A percentile compares a stretch with the other conserved stretches of the same genome.
Evolutionary conservation across 1,139 yeast species (phyloP).

Genomic region (Pneumocystis oryctolagi): DNA sequence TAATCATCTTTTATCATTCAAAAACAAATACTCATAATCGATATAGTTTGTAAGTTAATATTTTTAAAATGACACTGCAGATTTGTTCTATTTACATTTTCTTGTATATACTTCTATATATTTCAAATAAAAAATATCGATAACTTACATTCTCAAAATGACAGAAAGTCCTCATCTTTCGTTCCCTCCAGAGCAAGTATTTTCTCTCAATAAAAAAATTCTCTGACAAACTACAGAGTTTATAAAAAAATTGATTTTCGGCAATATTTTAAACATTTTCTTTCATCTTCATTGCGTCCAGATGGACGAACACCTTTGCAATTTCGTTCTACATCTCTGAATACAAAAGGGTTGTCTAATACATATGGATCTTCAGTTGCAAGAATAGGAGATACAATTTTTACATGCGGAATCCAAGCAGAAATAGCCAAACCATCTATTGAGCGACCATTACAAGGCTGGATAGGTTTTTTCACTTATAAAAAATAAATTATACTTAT

Average conservation of each 20-base stretch:
- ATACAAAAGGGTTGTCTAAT: conserved; percentile 8
- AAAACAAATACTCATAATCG: background rate
- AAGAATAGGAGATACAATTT: conserved; percentile 10
- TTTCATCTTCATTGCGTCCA: conserved; percentile 6
- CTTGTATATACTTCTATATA: background rate
- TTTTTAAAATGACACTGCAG: background rate
- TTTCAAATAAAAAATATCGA: background rate
- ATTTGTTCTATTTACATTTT: background rate
- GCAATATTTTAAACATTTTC: background rate
- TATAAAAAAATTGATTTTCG: background rate
- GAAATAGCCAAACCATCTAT: conserved; percentile 13
- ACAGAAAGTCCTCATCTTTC: background rate
- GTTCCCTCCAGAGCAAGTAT: background rate
- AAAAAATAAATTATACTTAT: background rate
- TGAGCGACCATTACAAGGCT: conserved; percentile 9
- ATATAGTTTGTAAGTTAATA: background rate
- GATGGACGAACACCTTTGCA: conserved; percentile 10
- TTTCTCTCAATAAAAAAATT: background rate
- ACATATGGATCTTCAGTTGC: conserved; percentile 12
- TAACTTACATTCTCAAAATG: background rate
- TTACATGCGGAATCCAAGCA: conserved; percentile 12
- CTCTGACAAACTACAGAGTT: background rate
- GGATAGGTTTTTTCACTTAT: conserved; percentile 2
- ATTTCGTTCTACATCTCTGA: conserved; percentile 8
- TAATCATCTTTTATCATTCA: background rate